Percentiles rank a stretch among this genome's conserved stretches.
Conservation (phyloP, 805 yeast genomes). For the Saccharomycopsis sp. region DNA sequence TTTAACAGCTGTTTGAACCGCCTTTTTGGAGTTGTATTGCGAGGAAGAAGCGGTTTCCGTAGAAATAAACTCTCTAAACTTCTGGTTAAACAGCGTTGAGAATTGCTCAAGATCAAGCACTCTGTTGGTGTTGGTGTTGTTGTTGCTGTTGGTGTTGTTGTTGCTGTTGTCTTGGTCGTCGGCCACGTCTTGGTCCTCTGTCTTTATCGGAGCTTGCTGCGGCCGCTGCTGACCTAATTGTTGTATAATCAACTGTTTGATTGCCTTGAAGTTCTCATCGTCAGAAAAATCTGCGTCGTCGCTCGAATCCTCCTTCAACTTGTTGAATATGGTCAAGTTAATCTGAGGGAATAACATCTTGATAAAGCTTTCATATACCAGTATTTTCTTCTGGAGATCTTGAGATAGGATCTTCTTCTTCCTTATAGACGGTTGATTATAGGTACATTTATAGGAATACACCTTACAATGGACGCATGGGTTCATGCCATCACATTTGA, state of each 20-base stretch:
- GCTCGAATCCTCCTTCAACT: neutral
- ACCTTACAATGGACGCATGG: conserved; percentile 85
- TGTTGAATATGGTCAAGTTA: conserved; percentile 25
- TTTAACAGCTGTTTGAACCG: conserved; percentile 4
- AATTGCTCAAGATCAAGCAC: neutral
- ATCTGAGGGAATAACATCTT: conserved; percentile 34
- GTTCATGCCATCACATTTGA: conserved; percentile 71
- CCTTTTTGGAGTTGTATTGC: conserved; percentile 19
- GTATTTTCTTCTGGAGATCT: conserved; percentile 11
- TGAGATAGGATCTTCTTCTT: conserved; percentile 30
- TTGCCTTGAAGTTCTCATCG: neutral
- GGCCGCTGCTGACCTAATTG: too few relatives aligned
- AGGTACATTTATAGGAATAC: conserved; percentile 77
- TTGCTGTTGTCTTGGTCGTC: neutral
- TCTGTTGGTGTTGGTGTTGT: too few relatives aligned
- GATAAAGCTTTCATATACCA: conserved; percentile 31
- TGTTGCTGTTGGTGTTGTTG: neutral
- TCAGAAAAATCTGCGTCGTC: neutral
- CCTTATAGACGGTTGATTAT: conserved; percentile 67
- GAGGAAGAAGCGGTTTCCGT: too few relatives aligned
- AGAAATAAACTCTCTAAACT: neutral
- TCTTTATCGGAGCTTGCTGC: too few relatives aligned
- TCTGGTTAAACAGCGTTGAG: neutral
- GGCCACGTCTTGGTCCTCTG: neutral
- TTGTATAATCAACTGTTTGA: neutral